Evolutionary conservation across 148 eudicot species (phyloP), one percentile per base, ranked within the genome.

Genomic region (Rhododendron griersonianum): DNA sequence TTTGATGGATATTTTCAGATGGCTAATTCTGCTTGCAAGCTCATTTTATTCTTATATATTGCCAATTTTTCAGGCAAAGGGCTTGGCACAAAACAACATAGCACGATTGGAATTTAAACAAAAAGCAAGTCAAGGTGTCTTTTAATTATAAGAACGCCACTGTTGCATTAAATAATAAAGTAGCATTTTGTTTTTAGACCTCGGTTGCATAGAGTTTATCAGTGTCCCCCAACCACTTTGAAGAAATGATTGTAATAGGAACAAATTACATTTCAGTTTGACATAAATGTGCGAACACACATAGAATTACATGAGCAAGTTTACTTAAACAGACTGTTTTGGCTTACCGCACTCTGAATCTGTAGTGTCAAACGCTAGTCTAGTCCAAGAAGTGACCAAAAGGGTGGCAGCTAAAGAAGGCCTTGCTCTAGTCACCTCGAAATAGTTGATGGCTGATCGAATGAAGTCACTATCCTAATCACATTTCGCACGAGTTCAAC

Each of bases 381-480:
- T 48, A 9, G 51, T 48, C 51, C 51, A 48, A 48, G 51, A 48
- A 48, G 51, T 48, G 51, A 55, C 71, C 25, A 81, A 10, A 33
- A 55, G 69, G 35, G 83, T 81, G 25, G 83, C 69, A 15, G 67
- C 50, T 9, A 81, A 81, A 28, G 83, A 81, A 57, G 63, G 16
- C 82, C 82, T 80, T 51, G 61, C 82, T 30, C 82, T 80, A 7
- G 82, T 80, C 11, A 57, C 41, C 21, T 81, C 47, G 21, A 81
- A 81, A 33, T 81, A 81, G 25, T 81, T 47, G 10, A 81, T 81
- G 33, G 83, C 21, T 19, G 71, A 81, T 57, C 45, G 19, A n/a
- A 57, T 55, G n/a, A n/a, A 71, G 39, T 44, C 39, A 71, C 85
- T 10, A 15, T 16, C 41, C 3, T 61, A 44, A 69, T 63, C 10